These are phyloP conservation scores for Monascus purpureus DNA, from an alignment of 495 filamentous ascomycete species.

Conservation along the genomic window DNA sequence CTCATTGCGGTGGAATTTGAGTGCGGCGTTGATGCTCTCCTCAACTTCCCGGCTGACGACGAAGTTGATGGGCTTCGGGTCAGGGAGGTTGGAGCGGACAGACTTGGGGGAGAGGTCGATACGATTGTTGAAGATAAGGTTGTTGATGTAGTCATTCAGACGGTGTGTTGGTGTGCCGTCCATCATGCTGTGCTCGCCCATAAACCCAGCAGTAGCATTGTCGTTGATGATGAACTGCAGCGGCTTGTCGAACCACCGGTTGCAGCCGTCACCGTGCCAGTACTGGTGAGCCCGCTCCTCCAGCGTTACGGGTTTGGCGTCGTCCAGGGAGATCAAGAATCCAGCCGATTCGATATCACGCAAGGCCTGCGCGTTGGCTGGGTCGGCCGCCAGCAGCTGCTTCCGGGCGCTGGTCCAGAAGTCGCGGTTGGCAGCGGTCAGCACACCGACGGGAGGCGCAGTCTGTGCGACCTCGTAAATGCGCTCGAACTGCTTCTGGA, in stretches of 20 bases:
- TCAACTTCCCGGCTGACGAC: slow-evolving; percentile 55
- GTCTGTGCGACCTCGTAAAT: slow-evolving; percentile 67
- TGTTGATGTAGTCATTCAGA: slow-evolving; percentile 86
- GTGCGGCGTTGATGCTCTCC: slow-evolving; percentile 60
- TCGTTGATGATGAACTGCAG: slow-evolving; percentile 97
- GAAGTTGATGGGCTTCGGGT: slow-evolving; percentile 67
- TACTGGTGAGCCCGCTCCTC: slow-evolving; percentile 93
- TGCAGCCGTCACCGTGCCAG: slow-evolving; percentile 94
- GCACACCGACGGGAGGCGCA: slow-evolving; percentile 60
- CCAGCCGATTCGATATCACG: slow-evolving; percentile 78
- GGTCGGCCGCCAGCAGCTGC: slow-evolving; percentile 55
- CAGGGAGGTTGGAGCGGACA: slow-evolving; percentile 70
- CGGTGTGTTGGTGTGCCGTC: slow-evolving; percentile 96
- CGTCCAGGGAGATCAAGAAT: slow-evolving; percentile 89
- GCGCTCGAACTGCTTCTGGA: slow-evolving; percentile 74
- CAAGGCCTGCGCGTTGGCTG: slow-evolving; percentile 61
- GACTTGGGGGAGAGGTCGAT: slow-evolving; percentile 66
- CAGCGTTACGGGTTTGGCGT: slow-evolving; percentile 80
- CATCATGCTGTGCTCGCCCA: slow-evolving; percentile 99
- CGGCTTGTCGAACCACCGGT: slow-evolving; percentile 98
- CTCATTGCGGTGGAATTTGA: slow-evolving; percentile 59
- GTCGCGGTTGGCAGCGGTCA: slow-evolving; percentile 88
- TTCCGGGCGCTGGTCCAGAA: slow-evolving; percentile 79
- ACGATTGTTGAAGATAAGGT: slow-evolving; percentile 79
- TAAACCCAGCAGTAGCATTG: slow-evolving; percentile 95